A percentile compares a stretch with the other conserved stretches of the same genome.
Evolutionary conservation across 768 basidiomycete species (phyloP).

Genomic region (Mycena maculata): DNA sequence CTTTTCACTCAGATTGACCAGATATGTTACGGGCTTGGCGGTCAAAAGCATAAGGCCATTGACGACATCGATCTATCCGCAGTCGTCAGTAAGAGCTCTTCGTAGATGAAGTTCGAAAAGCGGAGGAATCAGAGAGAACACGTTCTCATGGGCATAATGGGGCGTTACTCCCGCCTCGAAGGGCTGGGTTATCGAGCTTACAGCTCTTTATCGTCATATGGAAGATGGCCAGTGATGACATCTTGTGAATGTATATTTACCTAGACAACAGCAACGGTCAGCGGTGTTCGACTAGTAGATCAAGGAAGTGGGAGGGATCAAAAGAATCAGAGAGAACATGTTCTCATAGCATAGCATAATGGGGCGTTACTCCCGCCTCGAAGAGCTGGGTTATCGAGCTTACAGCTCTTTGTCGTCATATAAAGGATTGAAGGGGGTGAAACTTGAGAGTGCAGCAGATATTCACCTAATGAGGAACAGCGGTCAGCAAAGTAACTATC

Average conservation of each 20-base stretch:
- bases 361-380: slow-evolving; percentile 89
- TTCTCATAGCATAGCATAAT: slow-evolving; percentile 74
- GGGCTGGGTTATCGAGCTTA: slow-evolving; percentile 91
- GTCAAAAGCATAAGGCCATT: slow-evolving; percentile 92
- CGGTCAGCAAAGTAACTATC: too few species aligned
- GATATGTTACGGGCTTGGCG: slow-evolving; percentile 97
- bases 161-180: slow-evolving; percentile 89
- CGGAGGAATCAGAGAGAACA: slow-evolving; percentile 50
- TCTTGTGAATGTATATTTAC: slow-evolving; percentile 18
- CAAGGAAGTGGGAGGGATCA: too few species aligned
- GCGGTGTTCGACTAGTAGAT: too few species aligned
- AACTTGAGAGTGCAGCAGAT: too few species aligned
- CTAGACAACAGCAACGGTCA: slow-evolving; percentile 32
- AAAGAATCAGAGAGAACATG: slow-evolving; percentile 52
- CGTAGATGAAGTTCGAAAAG: slow-evolving; percentile 13
- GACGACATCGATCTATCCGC: slow-evolving; percentile 84
- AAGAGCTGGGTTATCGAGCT: slow-evolving; percentile 93
- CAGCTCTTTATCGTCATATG: slow-evolving; percentile 75
- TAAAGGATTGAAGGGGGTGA: too few species aligned
- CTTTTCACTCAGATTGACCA: slow-evolving; percentile 95
- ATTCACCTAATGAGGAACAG: too few species aligned
- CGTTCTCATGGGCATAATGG: slow-evolving; percentile 74
- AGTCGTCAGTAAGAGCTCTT: slow-evolving; percentile 11
- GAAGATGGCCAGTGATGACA: background rate
- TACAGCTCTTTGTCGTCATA: slow-evolving; percentile 73